phyloP scores from a whole-genome alignment of 345 rosid genomes.

The Nasturtium officinale region DNA sequence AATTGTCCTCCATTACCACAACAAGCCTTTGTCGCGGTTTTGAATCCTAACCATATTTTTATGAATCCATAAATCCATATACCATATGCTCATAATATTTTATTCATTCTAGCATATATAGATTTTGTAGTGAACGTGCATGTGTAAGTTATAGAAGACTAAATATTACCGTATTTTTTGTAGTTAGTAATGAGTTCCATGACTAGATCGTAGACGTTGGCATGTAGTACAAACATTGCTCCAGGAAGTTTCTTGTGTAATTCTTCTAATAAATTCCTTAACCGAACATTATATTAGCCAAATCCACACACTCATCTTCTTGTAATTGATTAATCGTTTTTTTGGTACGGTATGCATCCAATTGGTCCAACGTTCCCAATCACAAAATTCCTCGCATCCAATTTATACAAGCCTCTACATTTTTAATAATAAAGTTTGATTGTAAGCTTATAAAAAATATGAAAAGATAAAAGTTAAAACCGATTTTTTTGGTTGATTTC shows the following conservation, averaged over 20 bases:
- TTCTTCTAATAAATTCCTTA: constrained; percentile 51
- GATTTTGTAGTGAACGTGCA: not conserved
- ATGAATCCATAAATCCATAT: not conserved
- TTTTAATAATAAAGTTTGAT: not conserved
- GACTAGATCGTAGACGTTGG: constrained; percentile 58
- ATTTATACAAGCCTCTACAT: constrained; percentile 65
- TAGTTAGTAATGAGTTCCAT: constrained; percentile 59
- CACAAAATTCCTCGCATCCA: constrained; percentile 71
- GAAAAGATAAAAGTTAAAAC: too few species aligned
- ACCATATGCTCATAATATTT: constrained; percentile 46
- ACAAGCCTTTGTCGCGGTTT: constrained; percentile 44
- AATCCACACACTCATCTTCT: constrained; percentile 53
- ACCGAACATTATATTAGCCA: constrained; percentile 56
- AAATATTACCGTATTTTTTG: constrained; percentile 52
- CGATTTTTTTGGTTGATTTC: constrained; percentile 41
- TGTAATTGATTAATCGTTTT: constrained; percentile 53
- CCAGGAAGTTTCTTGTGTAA: constrained; percentile 50
- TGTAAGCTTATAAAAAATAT: not conserved
- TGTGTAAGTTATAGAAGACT: not conserved
- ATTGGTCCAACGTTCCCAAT: constrained; percentile 76
- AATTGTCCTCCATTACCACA: constrained; percentile 55
- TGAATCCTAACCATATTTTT: constrained; percentile 39
- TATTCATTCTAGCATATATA: constrained; percentile 36
- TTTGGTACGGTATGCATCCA: constrained; percentile 78
- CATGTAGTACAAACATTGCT: constrained; percentile 56